Base-by-base conservation (phyloP, 257 asterid genomes). In the Solanum ossicruentum region DNA sequence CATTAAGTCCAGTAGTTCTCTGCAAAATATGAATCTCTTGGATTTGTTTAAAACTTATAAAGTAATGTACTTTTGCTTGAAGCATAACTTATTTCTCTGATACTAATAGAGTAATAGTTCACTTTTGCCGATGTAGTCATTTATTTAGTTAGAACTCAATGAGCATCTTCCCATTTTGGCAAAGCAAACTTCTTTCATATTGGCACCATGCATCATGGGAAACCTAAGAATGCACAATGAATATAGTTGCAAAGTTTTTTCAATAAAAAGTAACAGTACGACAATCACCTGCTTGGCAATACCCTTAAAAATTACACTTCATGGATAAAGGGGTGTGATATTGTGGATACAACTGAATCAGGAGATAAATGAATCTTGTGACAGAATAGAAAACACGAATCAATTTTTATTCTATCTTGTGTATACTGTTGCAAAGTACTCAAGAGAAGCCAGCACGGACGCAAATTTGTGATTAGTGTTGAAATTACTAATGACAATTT, bases 1-100 rank as follows among this genome's bases (percentile, higher is more conserved):
- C 98, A 95, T 93, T 83, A 92, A 89, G 57, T 91, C 93, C 88
- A 93, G 87, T 85, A 95, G 97, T 78, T 92, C 95, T 66, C 98
- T 94, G 92, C 85, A 88, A 57, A 85, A 75, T 28, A 78, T 67
- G 61, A 45, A 86, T 67, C 65, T 16, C 65, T 52, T 28, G 10
- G 47, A 11, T 78, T 51, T 78, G 26, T 52, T 52, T 8, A 8
- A 77, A 52, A 20, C 45, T 78, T 28, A 52, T 52, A 45, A 6
- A 77, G 6, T 77, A 77, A 77, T 51, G 17, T 12, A 26, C 6
- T 23, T 77, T 15, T 16, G 47, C 20, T 4, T 78, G 61, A 78
- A 52, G 82, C 49, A 28, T 52, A 23, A 78, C 65, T 78, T 77
- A 8, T 51, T 77, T 75, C 60, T 51, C 63, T 23, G 45, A 51